Conservation (phyloP, 129 eudicot species). For the Deinandra increscens region DNA sequence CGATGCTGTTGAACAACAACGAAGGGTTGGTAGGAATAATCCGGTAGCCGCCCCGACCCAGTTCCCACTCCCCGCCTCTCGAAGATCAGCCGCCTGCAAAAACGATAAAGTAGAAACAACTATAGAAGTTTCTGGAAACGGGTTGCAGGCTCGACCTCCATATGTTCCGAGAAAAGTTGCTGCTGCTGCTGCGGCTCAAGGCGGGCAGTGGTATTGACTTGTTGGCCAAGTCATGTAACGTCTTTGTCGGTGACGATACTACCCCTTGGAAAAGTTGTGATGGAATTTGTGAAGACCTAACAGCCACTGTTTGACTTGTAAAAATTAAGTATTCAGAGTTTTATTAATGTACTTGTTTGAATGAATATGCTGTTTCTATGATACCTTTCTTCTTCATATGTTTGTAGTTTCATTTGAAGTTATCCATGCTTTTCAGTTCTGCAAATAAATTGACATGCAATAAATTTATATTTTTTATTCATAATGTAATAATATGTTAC, state of each 20-base stretch:
- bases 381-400: too few relatives aligned
- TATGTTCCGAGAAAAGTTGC: constrained; percentile 77
- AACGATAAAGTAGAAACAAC: constrained; percentile 57
- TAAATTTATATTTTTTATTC: too few relatives aligned
- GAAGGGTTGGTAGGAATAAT: constrained; percentile 57
- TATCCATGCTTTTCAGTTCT: too few relatives aligned
- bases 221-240: background rate
- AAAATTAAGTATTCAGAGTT: too few relatives aligned
- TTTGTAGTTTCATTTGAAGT: too few relatives aligned
- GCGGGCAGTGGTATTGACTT: constrained; percentile 77
- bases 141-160: constrained; percentile 77
- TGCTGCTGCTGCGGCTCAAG: constrained; percentile 71
- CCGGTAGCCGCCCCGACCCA: constrained; percentile 64
- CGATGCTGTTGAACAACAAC: constrained; percentile 60
- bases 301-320: too few relatives aligned
- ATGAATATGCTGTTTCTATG: too few relatives aligned
- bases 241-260: background rate
- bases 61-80: constrained; percentile 61
- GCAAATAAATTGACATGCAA: too few relatives aligned
- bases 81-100: constrained; percentile 62
- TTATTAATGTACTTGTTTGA: too few relatives aligned
- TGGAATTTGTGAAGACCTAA: too few relatives aligned
- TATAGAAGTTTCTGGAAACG: constrained; percentile 60
- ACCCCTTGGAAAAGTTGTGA: too few relatives aligned
- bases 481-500: too few relatives aligned